Evolutionary conservation across 345 rosid genomes (phyloP).

Genomic region (Sisymbrium irio): DNA sequence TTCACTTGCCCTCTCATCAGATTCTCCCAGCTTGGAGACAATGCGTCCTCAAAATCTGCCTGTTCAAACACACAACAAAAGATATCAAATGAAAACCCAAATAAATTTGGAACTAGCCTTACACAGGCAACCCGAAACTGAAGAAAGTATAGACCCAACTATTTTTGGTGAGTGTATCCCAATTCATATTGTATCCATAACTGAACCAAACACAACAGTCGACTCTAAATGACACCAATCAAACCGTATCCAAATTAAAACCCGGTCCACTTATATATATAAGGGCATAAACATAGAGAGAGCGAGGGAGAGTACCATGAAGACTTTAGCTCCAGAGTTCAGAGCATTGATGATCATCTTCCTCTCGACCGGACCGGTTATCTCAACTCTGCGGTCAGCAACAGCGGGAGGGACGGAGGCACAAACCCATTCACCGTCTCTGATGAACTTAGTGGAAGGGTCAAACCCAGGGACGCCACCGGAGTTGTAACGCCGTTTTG

Average conservation of each 20-base stretch:
- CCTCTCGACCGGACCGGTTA: conserved; percentile 89
- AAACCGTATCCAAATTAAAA: not conserved
- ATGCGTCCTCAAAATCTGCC: conserved; percentile 95
- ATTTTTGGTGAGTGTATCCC: too few relatives aligned
- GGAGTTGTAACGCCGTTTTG: conserved; percentile 49
- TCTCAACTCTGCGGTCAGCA: conserved; percentile 79
- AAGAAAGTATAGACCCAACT: too few relatives aligned
- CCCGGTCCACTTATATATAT: not conserved
- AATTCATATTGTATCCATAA: too few relatives aligned
- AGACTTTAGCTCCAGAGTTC: conserved; percentile 93
- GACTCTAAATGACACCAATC: too few relatives aligned
- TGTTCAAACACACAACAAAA: conserved; percentile 5
- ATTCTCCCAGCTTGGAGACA: conserved; percentile 96
- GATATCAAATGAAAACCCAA: not conserved
- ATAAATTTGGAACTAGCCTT: too few relatives aligned
- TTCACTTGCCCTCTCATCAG: conserved; percentile 87
- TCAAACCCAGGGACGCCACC: conserved; percentile 75
- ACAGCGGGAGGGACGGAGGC: conserved; percentile 67
- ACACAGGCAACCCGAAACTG: too few relatives aligned
- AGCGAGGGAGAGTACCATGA: conserved; percentile 51
- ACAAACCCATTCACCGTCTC: conserved; percentile 76
- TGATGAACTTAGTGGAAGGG: conserved; percentile 64
- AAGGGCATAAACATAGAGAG: not conserved
- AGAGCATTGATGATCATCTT: conserved; percentile 98
- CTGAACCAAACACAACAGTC: too few relatives aligned